Conservation (phyloP, 208 protist species). For the Trypanosomatidae sp. region DNA sequence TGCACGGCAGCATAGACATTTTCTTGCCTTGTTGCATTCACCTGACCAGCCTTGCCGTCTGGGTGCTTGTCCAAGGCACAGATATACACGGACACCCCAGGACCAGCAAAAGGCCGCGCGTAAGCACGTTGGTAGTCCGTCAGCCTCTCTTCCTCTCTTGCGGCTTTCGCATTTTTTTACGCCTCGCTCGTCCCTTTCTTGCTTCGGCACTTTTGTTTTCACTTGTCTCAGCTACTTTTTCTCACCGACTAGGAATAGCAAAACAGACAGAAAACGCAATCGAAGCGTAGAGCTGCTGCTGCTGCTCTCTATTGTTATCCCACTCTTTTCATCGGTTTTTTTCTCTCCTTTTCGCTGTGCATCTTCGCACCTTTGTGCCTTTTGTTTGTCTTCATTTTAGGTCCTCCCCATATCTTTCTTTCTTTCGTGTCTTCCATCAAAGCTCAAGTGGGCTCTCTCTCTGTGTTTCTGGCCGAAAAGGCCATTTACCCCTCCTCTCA, state of each 20-base stretch:
- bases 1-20: neutral
- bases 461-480: neutral
- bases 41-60: neutral
- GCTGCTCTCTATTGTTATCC: neutral
- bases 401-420: neutral
- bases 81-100: neutral
- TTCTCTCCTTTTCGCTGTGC: neutral
- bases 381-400: neutral
- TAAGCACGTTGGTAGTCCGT: neutral
- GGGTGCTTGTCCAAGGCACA: neutral
- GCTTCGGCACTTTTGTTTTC: neutral
- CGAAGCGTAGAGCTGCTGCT: neutral
- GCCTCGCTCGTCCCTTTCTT: too few relatives aligned
- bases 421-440: neutral
- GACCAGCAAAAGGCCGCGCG: neutral
- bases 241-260: neutral
- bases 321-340: slow-evolving; percentile 6
- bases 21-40: neutral
- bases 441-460: neutral
- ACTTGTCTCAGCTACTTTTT: neutral
- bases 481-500: neutral
- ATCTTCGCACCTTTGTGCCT: neutral
- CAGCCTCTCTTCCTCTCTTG: neutral
- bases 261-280: neutral
- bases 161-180: neutral